These are phyloP conservation scores for Coemansia aciculifera DNA, from an alignment of 192 early-diverging fungal genomes.

Conservation along the genomic window DNA sequence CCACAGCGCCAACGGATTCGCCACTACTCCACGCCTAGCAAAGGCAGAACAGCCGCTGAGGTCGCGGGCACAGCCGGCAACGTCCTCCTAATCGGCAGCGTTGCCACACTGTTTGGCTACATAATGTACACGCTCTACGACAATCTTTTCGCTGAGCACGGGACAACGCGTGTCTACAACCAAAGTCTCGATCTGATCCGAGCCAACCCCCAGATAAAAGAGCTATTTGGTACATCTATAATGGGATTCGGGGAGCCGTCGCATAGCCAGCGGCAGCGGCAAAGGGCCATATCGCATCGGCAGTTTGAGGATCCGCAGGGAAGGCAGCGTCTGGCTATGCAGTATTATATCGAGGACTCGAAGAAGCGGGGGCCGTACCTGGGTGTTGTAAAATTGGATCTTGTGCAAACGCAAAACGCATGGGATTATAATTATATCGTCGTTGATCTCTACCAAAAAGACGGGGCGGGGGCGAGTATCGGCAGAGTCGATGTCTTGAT, in stretches of 20 bases:
- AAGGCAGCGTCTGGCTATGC: conserved; percentile 19
- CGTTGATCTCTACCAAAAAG: conserved; percentile 29
- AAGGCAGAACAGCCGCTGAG: neutral
- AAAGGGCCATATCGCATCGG: conserved; percentile 40
- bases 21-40: neutral
- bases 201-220: conserved; percentile 35
- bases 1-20: neutral
- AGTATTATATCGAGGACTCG: conserved; percentile 37
- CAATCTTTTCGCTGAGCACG: conserved; percentile 39
- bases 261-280: conserved; percentile 43
- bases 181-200: conserved; percentile 45
- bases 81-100: conserved; percentile 39
- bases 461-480: neutral
- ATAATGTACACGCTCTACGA: conserved; percentile 50
- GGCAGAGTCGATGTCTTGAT: conserved; percentile 37
- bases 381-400: conserved; percentile 31
- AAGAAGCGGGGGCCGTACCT: neutral
- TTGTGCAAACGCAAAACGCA: conserved; percentile 14
- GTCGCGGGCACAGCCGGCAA: conserved; percentile 31
- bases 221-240: conserved; percentile 23
- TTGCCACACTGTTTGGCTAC: conserved; percentile 37
- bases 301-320: conserved; percentile 27
- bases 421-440: conserved; percentile 50
- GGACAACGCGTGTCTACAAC: conserved; percentile 46
- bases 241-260: conserved; percentile 46